Base-by-base conservation (phyloP, 345 rosid genomes). In the Geranium rotundifolium region DNA sequence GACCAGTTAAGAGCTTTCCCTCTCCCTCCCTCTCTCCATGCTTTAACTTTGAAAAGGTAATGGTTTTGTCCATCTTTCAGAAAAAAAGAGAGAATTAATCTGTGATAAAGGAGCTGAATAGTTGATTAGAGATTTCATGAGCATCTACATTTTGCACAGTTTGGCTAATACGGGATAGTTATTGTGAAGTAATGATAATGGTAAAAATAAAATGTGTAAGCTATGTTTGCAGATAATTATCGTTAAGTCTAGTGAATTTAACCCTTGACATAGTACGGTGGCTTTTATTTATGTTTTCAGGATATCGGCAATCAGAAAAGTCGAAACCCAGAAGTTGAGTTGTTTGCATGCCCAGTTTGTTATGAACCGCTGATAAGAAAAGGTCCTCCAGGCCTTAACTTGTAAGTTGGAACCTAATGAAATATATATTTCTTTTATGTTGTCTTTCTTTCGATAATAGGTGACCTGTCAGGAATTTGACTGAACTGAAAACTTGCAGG, bases 351-450 rank as follows among this genome's bases (percentile, higher is more conserved):
- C 64, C 96, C 97, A 39, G 80, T 89, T 18, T 89, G 99, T 59
- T 93, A 85, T 64, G 83, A 90, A 68, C 91, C 96, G 17, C 83
- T 93, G 52, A 63, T 83, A 71, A 85, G 97, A 74, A 87, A 85
- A 83, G 99, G 99, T 12, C 97, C 95, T 66, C 64, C 91, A 39
- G 97, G 99, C 80, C 74, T 89, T 17, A 89, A 86, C 77, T 73
- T 86, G 97, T 93, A 82, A 73, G 95, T 84, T 64, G 39, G 52
- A 29, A 58, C 29, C 60, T 17, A n/a, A 17, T 56, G 29, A 56
- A n/a, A 4, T 39, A 58, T 37, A 37, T 31, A 54, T n/a, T 23
- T 55, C 17, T 2, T 19, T 37, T 5, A 12, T 19, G 27, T 27
- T 39, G 17, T 69, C 63, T 58, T 34, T 18, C 17, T 60, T 29